Base-by-base conservation (phyloP, 352 stramenopile genomes). In the Phytopythium litorale region DNA sequence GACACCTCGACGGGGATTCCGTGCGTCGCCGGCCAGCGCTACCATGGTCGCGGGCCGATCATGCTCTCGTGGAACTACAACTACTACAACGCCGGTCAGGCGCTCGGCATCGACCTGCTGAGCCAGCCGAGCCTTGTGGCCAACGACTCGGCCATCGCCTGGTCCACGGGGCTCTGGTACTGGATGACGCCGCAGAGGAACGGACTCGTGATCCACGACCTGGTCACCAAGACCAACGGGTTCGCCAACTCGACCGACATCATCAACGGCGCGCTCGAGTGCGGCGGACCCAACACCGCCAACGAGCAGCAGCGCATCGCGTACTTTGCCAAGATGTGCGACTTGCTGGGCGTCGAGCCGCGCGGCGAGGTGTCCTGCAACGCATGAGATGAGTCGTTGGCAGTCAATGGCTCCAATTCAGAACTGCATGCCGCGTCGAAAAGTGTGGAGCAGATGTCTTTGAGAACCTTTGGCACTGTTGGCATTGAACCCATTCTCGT, bases 51-150 rank as follows among this genome's bases (percentile, higher is more conserved):
- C n/a, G 76, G 76, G 15, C 66, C 76, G 16, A 82, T 85, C 56
- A 68, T 78, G 62, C 63, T 84, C 35, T 75, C 68, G 19, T 84
- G 76, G 76, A 84, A 82, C 65, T 81, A 82, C 66, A 84, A 84
- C 53, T 84, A 84, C 64, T 72, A 70, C 33, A 60, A 68, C 30
- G 71, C 70, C 5, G 75, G 75, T 18, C 37, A 73, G 43, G 73
- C 61, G 0, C 62, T 81, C 0, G 68, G 66, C 21, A 60, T 81
- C 42, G 75, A 84, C 21, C 65, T 84, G 0, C 65, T 84, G 2
- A 35, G 64, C 55, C 63, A 75, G 35, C 76, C 76, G 12, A 73
- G 77, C 7, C 66, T 73, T 19, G 73, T 84, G 18, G 76, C 68
- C n/a, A 72, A 58, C 19, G 61, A 78, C 50, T 66, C 56, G 0